Conservation (phyloP, 2,329 filamentous ascomycete species). For the Amesomyces nigricolor region DNA sequence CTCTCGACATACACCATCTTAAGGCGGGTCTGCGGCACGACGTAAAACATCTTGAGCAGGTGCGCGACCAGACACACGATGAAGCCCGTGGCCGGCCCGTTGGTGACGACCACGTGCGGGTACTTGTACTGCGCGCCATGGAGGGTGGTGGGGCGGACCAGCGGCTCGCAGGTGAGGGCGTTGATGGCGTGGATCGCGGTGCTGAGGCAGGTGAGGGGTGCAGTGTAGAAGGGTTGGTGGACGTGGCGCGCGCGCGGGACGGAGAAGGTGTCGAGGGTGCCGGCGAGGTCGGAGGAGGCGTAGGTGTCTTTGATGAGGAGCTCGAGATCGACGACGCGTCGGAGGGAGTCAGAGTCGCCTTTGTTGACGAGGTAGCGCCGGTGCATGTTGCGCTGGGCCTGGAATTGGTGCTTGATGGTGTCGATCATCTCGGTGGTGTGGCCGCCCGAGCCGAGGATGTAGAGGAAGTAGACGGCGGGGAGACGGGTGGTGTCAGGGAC, state of each 20-base stretch:
- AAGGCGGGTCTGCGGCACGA: constrained; percentile 51
- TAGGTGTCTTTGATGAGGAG: constrained; percentile 35
- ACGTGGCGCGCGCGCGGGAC: constrained; percentile 75
- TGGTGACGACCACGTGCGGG: constrained; percentile 75
- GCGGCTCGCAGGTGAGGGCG: constrained; percentile 30
- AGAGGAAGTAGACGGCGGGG: constrained; percentile 53
- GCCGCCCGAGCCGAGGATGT: constrained; percentile 87
- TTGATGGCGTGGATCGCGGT: constrained; percentile 42
- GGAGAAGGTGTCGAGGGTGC: constrained; percentile 57
- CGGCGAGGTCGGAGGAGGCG: constrained; percentile 28
- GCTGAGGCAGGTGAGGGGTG: constrained; percentile 63
- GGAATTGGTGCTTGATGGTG: constrained; percentile 62
- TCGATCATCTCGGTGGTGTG: constrained; percentile 94
- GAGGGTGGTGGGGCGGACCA: constrained; percentile 14
- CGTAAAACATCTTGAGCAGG: constrained; percentile 40
- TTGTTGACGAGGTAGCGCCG: constrained; percentile 77
- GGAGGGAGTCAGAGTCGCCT: constrained; percentile 67
- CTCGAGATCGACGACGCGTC: constrained; percentile 61
- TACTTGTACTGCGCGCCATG: constrained; percentile 34
- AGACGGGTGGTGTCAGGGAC: constrained; percentile 18
- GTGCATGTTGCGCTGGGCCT: constrained; percentile 48
- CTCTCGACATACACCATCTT: constrained; percentile 84
- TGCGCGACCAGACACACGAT: constrained; percentile 56
- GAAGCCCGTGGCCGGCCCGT: constrained; percentile 84
- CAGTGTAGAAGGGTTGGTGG: constrained; percentile 71